Conservation (phyloP, 352 stramenopile species). For the Phytophthora macrochlamydospora region DNA sequence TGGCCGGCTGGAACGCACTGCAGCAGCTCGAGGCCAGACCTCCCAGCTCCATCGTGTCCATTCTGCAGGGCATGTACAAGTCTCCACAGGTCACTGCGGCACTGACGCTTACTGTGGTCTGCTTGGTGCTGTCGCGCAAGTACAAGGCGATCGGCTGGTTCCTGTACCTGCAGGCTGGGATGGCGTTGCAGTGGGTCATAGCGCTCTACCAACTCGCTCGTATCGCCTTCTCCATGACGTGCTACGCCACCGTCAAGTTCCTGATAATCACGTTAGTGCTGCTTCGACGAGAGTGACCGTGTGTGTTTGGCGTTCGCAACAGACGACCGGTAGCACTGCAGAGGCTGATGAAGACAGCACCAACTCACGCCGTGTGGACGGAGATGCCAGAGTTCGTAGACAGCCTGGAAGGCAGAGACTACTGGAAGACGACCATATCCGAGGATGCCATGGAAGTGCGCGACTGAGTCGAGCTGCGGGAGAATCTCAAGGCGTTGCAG, state of each 20-base stretch:
- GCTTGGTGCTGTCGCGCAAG: constrained; percentile 47
- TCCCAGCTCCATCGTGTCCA: constrained; percentile 31
- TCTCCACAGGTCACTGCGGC: constrained; percentile 50
- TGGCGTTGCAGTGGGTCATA: constrained; percentile 70
- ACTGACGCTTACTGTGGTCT: constrained; percentile 26
- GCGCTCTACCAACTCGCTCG: constrained; percentile 70
- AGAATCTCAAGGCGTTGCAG: constrained; percentile 43
- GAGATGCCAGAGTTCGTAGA: constrained; percentile 71
- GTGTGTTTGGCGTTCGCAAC: constrained; percentile 49
- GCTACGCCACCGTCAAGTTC: constrained; percentile 62
- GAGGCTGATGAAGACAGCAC: constrained; percentile 61
- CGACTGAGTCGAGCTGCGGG: constrained; percentile 59
- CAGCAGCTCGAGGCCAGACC: constrained; percentile 29
- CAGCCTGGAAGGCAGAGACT: constrained; percentile 56
- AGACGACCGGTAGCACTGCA: constrained; percentile 57
- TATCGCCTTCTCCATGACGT: constrained; percentile 63
- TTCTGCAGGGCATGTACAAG: constrained; percentile 30
- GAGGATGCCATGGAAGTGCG: constrained; percentile 62
- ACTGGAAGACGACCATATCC: constrained; percentile 60
- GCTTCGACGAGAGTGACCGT: constrained; percentile 31
- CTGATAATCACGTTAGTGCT: constrained; percentile 44
- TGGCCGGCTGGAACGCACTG: constrained; percentile 32
- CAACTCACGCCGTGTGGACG: constrained; percentile 53
- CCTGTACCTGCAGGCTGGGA: constrained; percentile 52
- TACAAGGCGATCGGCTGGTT: constrained; percentile 74